Evolutionary conservation across 305 asterid species (phyloP), one percentile per base, ranked within the genome.

Genomic region (Solanum hybrid): DNA sequence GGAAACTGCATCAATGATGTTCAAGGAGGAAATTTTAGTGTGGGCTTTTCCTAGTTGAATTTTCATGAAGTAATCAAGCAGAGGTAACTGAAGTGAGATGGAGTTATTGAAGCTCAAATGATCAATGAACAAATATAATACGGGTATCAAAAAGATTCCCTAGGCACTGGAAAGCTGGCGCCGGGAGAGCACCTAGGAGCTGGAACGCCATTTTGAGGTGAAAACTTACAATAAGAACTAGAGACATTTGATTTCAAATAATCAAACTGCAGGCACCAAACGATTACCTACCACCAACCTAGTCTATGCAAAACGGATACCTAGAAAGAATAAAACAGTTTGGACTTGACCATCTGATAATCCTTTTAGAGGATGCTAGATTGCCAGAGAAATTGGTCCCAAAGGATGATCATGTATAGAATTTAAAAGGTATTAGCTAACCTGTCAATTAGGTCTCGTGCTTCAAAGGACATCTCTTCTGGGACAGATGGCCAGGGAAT

Each of bases 401-500:
- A 32, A 29, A 84, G 45, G 76, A 57, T 31, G 31, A n/a, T 57
- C 88, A 80, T 91, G 36, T 13, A 13, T 77, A 79, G 10, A 57
- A 51, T 22, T 85, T 81, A 84, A 91, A 76, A 27, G 79, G 86
- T 75, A 88, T 91, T 76, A 88, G 91, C 93, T 91, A 89, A 97
- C 99, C 98, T 96, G 93, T 96, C 96, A 90, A 97, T 96, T 92
- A 96, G 92, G 94, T 97, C 97, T 93, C 93, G 95, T 84, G 96
- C 96, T 89, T 94, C 98, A 88, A 86, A 90, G 86, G 98, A 95
- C 97, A 97, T 96, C 90, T 95, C 95, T 51, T 86, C 89, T 14
- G 99, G 98, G 93, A 96, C 93, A 88, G 95, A 93, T 82, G 99
- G 98, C 99, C 98, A 96, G 89, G 98, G 99, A 78, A 97, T 93